Conservation (phyloP, 1,284 basidiomycete species). For the Xerocomus nothofagi region DNA sequence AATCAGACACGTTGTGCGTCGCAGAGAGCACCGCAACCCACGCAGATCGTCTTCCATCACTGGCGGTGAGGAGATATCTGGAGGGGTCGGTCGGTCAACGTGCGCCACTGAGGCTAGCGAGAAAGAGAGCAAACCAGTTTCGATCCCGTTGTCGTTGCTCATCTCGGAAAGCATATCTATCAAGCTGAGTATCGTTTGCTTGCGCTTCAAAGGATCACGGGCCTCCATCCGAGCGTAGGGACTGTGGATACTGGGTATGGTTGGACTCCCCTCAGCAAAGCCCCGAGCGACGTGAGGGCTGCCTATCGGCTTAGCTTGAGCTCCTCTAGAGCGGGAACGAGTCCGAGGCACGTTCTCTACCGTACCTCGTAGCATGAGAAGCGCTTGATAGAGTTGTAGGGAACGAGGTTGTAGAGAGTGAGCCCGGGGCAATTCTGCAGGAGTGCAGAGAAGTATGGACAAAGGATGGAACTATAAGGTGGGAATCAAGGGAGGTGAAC, state of each 20-base stretch:
- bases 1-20: constrained; percentile 6
- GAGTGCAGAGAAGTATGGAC: constrained; percentile 16
- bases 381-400: constrained; percentile 24
- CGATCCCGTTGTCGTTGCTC: constrained; percentile 50
- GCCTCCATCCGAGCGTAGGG: constrained; percentile 34
- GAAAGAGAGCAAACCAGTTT: constrained; percentile 39
- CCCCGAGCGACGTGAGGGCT: constrained; percentile 24
- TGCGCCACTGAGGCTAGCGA: neutral
- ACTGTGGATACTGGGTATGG: constrained; percentile 25
- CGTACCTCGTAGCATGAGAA: constrained; percentile 36
- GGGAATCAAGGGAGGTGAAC: constrained; percentile 30
- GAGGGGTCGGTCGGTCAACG: constrained; percentile 5
- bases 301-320: constrained; percentile 30
- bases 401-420: constrained; percentile 20
- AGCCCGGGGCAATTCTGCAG: constrained; percentile 27
- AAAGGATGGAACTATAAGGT: constrained; percentile 31
- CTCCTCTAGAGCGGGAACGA: constrained; percentile 30
- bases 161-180: constrained; percentile 64
- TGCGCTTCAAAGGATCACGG: constrained; percentile 41
- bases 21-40: constrained; percentile 16
- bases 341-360: constrained; percentile 29
- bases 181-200: constrained; percentile 63
- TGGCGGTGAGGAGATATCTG: constrained; percentile 41
- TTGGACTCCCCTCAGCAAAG: constrained; percentile 36
- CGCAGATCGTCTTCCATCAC: constrained; percentile 65